Evolutionary conservation across 1,284 basidiomycete genomes (phyloP), one percentile per base, ranked within the genome.

Genomic region (Sphaerobolus stellatus): DNA sequence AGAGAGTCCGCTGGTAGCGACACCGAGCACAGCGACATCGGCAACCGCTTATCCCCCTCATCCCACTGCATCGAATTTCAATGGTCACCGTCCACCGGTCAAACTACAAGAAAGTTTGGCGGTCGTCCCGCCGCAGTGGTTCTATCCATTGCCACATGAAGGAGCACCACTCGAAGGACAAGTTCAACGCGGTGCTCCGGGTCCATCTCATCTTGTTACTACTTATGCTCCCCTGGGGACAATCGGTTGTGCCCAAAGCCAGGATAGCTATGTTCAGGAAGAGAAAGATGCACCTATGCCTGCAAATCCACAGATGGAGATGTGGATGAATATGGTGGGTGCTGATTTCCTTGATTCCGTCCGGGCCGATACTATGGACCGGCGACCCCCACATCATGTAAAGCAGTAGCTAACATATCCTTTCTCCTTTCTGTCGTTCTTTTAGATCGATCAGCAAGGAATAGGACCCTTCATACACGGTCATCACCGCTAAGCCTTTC

Each of bases 251-350:
- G 54, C 48, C 5, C 54, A 25, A 7, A 56, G 49, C 41, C 48
- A 56, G 25, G 54, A 56, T 14, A 52, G 49, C 41, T 56, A 56
- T 28, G 43, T 56, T 31, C 54, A 56, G 43, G 85, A 88, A 66
- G 86, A 88, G 69, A 81, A 81, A 57, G 78, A 82, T 55, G 69
- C 71, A 48, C 59, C 64, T 59, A 64, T 59, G 61, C 66, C 54
- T 69, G 64, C 34, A n/a, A 57, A 45, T 28, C 33, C 47, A 65
- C 52, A 59, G 33, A 48, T 71, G 63, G 62, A 64, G 48, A 68
- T 74, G 56, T 79, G 76, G 75, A 69, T 75, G 67, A 71, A 69
- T 44, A 70, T 71, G 54, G 67, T 70, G 53, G 63, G 70, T 67
- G 28, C n/a, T 48, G 36, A 31, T 30, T 56, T 47, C 38, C 14